A percentile compares a stretch with the other conserved stretches of the same genome.
These are phyloP conservation scores for Pyricularia sp. DNA, from an alignment of 2,329 filamentous ascomycete genomes.

Conservation along the genomic window DNA sequence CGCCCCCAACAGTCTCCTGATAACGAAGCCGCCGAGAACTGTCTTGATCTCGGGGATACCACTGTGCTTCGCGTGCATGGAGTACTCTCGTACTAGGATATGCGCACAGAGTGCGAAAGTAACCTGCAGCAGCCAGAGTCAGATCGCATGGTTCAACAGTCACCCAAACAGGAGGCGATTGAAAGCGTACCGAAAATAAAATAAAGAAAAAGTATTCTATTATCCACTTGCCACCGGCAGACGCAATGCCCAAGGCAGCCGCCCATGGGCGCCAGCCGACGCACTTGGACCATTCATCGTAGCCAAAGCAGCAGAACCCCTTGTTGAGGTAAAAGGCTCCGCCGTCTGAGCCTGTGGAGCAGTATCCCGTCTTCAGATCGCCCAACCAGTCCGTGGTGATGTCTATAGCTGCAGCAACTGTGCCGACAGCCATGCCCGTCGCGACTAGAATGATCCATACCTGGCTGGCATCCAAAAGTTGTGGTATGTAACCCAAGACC, in stretches of 20 bases:
- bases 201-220: slow-evolving; percentile 84
- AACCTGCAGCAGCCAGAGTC: slow-evolving; percentile 37
- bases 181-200: slow-evolving; percentile 60
- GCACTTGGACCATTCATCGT: slow-evolving; percentile 75
- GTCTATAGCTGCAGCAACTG: slow-evolving; percentile 81
- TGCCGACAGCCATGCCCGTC: slow-evolving; percentile 75
- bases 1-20: slow-evolving; percentile 71
- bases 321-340: slow-evolving; percentile 87
- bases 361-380: slow-evolving; percentile 86
- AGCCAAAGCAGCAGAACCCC: slow-evolving; percentile 87
- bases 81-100: slow-evolving; percentile 73
- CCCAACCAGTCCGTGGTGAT: slow-evolving; percentile 88
- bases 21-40: slow-evolving; percentile 86
- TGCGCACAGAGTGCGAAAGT: slow-evolving; percentile 71
- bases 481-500: slow-evolving; percentile 61
- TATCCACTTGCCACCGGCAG: slow-evolving; percentile 63
- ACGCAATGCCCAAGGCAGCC: slow-evolving; percentile 57
- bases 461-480: slow-evolving; percentile 76
- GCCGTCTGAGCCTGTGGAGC: slow-evolving; percentile 64
- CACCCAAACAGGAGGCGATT: neutral
- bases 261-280: slow-evolving; percentile 84
- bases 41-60: slow-evolving; percentile 98
- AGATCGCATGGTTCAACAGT: neutral
- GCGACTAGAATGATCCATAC: slow-evolving; percentile 84
- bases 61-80: slow-evolving; percentile 82